These are phyloP conservation scores for Meyerozyma sp. DNA, from an alignment of 1,139 yeast species.

Conservation along the genomic window DNA sequence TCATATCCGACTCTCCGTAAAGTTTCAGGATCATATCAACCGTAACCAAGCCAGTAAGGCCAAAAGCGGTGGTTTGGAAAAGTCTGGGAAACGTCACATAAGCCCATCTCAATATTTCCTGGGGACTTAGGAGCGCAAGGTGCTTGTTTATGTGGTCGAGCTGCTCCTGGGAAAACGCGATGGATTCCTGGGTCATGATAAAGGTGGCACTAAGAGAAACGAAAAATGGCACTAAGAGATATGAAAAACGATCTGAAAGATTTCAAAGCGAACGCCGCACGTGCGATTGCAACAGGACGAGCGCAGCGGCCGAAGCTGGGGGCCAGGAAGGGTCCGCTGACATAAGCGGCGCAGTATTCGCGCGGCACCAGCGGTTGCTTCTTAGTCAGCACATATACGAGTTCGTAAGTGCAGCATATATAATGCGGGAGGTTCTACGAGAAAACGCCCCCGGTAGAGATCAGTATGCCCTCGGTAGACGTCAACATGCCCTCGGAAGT, in stretches of 20 bases:
- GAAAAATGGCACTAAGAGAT: background rate
- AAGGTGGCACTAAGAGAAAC: background rate
- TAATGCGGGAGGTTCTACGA: no score
- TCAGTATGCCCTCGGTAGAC: background rate
- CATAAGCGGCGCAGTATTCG: no score
- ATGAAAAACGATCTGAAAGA: background rate
- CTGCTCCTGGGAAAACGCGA: conserved; percentile 42
- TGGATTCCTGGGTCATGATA: conserved; percentile 5
- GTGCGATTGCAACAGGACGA: background rate
- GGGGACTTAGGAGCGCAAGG: conserved; percentile 53
- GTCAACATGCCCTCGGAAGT: background rate
- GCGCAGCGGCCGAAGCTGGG: no score
- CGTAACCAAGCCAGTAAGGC: conserved; percentile 86
- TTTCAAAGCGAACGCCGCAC: background rate
- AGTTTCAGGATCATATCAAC: conserved; percentile 75
- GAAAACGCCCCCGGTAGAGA: background rate
- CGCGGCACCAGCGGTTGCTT: no score
- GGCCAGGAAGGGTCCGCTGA: no score
- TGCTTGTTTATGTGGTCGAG: conserved; percentile 59
- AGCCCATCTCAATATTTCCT: conserved; percentile 79
- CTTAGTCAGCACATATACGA: no score
- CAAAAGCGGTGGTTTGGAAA: conserved; percentile 92
- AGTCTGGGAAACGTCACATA: conserved; percentile 72
- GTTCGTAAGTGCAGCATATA: no score
- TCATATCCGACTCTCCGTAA: conserved; percentile 13